Evolutionary conservation across 257 asterid genomes (phyloP).

Genomic region (Ballota nigra): DNA sequence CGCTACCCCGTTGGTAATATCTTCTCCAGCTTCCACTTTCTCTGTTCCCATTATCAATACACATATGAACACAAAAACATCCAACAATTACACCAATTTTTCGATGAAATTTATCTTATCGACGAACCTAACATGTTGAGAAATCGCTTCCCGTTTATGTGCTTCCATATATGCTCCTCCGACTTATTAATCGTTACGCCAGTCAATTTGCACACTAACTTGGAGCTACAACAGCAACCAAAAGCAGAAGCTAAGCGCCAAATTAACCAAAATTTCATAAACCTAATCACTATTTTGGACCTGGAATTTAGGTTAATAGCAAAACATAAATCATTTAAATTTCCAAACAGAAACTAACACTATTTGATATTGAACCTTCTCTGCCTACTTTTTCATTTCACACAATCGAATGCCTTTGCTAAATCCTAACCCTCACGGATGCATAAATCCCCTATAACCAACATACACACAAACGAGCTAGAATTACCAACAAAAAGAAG

Average conservation of each 20-base stretch:
- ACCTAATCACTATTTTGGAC: background rate
- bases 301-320: background rate
- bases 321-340: background rate
- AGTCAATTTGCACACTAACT: conserved; percentile 74
- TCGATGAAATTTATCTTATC: background rate
- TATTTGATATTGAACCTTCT: background rate
- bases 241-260: background rate
- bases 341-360: background rate
- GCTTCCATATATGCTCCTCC: conserved; percentile 99
- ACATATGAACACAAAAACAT: conserved; percentile 12
- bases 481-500: background rate
- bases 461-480: background rate
- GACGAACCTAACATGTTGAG: conserved; percentile 84
- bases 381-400: background rate
- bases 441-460: background rate
- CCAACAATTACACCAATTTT: background rate
- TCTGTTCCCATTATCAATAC: conserved; percentile 43
- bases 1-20: conserved; percentile 31
- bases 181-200: conserved; percentile 72
- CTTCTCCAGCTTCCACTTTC: conserved; percentile 57
- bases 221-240: conserved; percentile 51
- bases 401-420: background rate
- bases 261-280: conserved; percentile 8
- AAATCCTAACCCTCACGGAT: background rate
- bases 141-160: conserved; percentile 85